Evolutionary conservation across 1,284 basidiomycete species (phyloP).

Genomic region (Trametes sp.): DNA sequence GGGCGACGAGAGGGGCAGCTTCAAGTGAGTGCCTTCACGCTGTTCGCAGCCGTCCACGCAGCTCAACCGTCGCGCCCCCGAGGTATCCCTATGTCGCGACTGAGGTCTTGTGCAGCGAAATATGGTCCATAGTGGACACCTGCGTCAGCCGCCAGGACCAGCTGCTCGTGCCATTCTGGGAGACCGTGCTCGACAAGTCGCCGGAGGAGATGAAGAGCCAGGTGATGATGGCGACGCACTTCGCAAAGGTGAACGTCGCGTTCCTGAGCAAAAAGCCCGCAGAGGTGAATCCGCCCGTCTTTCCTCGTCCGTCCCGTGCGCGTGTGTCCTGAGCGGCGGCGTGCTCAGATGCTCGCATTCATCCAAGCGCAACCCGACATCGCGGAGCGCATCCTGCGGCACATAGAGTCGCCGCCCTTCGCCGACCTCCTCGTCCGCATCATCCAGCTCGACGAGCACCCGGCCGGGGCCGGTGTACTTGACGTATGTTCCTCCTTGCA

Average conservation of each 20-base stretch:
- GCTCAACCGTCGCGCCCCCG: conserved; percentile 15
- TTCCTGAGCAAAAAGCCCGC: conserved; percentile 89
- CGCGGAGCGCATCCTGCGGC: conserved; percentile 84
- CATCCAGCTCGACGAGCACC: conserved; percentile 90
- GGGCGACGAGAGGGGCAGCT: conserved; percentile 74
- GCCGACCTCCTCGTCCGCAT: conserved; percentile 94
- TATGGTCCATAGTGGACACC: conserved; percentile 94
- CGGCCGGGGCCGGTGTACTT: conserved; percentile 85
- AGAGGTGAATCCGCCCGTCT: conserved; percentile 68
- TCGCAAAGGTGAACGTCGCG: conserved; percentile 88
- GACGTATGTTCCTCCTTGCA: conserved; percentile 67
- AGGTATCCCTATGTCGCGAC: conserved; percentile 96
- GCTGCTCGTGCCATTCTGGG: conserved; percentile 90
- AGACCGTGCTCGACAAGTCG: conserved; percentile 82
- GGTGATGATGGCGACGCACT: conserved; percentile 82
- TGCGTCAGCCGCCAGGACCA: conserved; percentile 79
- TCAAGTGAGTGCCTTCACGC: conserved; percentile 65
- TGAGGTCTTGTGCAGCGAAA: conserved; percentile 95
- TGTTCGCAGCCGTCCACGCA: conserved; percentile 9
- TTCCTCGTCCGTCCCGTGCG: conserved; percentile 33
- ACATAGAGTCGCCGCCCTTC: conserved; percentile 91
- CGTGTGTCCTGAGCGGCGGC: conserved; percentile 40
- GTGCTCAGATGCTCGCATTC: conserved; percentile 87
- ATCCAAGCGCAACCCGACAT: conserved; percentile 86
- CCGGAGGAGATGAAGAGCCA: conserved; percentile 83